Evolutionary conservation across 2,329 filamentous ascomycete genomes (phyloP), one percentile per base, ranked within the genome.

Genomic region (Xylaria sp.): DNA sequence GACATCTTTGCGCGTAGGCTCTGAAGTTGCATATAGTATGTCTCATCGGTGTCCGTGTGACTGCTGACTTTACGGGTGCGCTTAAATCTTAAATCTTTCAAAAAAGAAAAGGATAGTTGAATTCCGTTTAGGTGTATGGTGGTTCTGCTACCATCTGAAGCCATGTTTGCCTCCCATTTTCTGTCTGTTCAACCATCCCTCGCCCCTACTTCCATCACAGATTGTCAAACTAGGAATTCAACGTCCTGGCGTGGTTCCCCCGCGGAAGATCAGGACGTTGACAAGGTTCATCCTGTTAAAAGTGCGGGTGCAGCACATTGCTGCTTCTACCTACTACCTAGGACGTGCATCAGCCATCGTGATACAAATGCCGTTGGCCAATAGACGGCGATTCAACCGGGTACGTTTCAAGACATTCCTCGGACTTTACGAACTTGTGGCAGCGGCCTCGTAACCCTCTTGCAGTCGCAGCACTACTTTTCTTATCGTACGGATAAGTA

Each of bases 241-340:
- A 23, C 5, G 39, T 10, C 23, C 6, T 44, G 13, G 12, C 25
- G 2, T 41, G 4, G 34, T 23, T 23, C 1, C 13, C 55, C 37
- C 5, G 23, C 39, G 15, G 23, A 25, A 28, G 20, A 58, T 28
- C 2, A 34, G 41, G 39, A 28, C 9, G n/a, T 55, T 23, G 15
- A 63, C 60, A 55, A 34, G 60, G 50, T 55, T 44, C 52, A 63
- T 20, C 60, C 60, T 55, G 50, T n/a, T 15, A 34, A 46, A 55
- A 20, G 60, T 56, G 52, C 52, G 52, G 52, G 28, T 50, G 52
- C 57, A 28, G 51, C 32, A 63, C 48, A 34, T n/a, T 37, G 28
- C 20, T 50, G 46, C 52, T 41, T 34, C 6, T 34, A 34, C 28
- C 3, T 28, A 28, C 28, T 4, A 28, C 28, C 28, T 52, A 18